These are phyloP conservation scores for Rickenella mellea DNA, from an alignment of 768 basidiomycete genomes.

Conservation along the genomic window DNA sequence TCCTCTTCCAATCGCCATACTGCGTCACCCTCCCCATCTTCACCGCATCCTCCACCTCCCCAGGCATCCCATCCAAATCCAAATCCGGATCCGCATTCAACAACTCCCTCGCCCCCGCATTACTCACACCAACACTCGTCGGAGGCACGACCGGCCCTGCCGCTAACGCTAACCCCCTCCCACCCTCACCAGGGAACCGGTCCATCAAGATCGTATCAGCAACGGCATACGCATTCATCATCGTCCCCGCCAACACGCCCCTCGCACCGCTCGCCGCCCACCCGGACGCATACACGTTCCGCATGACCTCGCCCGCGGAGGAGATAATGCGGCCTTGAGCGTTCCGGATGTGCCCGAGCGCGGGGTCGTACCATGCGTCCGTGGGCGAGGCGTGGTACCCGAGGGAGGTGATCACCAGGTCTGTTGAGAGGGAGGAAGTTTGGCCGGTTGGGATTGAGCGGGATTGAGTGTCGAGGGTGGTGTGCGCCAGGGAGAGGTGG, in stretches of 20 bases:
- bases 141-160: slow-evolving; percentile 6
- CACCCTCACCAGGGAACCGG: slow-evolving; percentile 18
- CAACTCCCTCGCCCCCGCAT: slow-evolving; percentile 9
- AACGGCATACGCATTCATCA: slow-evolving; percentile 83
- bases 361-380: slow-evolving; percentile 48
- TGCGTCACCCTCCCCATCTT: slow-evolving; percentile 37
- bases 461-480: slow-evolving; percentile 37
- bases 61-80: slow-evolving; percentile 34
- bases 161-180: slow-evolving; percentile 5
- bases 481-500: slow-evolving; percentile 52
- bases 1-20: slow-evolving; percentile 66
- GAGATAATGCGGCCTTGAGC: slow-evolving; percentile 39
- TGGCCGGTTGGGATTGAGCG: slow-evolving; percentile 48
- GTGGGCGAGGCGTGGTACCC: slow-evolving; percentile 73
- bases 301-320: slow-evolving; percentile 26
- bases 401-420: slow-evolving; percentile 78
- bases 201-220: slow-evolving; percentile 66
- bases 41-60: slow-evolving; percentile 34
- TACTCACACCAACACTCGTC: slow-evolving; percentile 3
- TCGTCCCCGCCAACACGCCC: slow-evolving; percentile 86
- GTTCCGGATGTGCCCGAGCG: slow-evolving; percentile 47
- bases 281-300: slow-evolving; percentile 80
- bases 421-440: slow-evolving; percentile 46
- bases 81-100: slow-evolving; percentile 28
- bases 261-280: slow-evolving; percentile 91